Conservation (phyloP, 495 filamentous ascomycete species). For the Parathielavia hyrcaniae region DNA sequence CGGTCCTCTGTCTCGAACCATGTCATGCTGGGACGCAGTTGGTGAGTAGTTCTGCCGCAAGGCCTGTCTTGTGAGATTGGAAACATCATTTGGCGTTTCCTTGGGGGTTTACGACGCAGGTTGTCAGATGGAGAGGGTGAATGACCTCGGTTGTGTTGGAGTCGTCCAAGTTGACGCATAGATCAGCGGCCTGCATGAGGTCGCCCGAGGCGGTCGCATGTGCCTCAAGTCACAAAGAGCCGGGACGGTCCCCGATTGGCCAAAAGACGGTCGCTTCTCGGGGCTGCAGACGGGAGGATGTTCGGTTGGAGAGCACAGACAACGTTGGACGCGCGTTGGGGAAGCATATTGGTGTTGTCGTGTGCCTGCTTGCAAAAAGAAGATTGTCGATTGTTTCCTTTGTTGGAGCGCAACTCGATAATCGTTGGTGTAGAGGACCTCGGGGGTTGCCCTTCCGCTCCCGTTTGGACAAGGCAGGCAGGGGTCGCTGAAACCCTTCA, state of each 20-base stretch:
- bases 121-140: neutral
- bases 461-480: too few relatives aligned
- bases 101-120: neutral
- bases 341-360: neutral
- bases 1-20: too few relatives aligned
- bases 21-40: too few relatives aligned
- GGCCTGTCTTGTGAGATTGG: neutral
- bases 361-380: neutral
- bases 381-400: too few relatives aligned
- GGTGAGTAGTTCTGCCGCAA: neutral
- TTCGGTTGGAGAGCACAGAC: slow-evolving; percentile 14
- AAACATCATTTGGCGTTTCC: neutral
- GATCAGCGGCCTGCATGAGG: slow-evolving; percentile 26
- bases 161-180: slow-evolving; percentile 27
- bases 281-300: slow-evolving; percentile 27
- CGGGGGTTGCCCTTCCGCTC: too few relatives aligned
- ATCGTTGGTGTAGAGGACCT: too few relatives aligned
- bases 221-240: slow-evolving; percentile 31
- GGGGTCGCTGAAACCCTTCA: too few relatives aligned
- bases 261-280: slow-evolving; percentile 16
- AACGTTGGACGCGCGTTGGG: neutral
- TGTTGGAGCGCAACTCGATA: too few relatives aligned
- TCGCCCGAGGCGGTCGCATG: slow-evolving; percentile 27
- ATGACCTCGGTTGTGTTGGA: neutral
- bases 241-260: slow-evolving; percentile 31